Base-by-base conservation (phyloP, 2,329 filamentous ascomycete species). In the Lasiodiplodia citricola region DNA sequence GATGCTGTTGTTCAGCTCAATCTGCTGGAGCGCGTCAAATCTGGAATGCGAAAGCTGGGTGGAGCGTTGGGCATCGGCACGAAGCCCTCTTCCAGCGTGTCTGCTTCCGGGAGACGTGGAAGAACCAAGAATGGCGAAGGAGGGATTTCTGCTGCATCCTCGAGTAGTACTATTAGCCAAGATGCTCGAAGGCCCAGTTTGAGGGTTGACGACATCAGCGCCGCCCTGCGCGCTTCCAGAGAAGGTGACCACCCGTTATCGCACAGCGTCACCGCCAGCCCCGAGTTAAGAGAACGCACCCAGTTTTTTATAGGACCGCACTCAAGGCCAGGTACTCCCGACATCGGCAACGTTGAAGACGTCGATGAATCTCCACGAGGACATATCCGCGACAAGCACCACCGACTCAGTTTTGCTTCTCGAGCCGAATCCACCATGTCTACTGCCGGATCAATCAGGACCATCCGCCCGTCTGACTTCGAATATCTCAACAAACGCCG, bases 1-100 rank as follows among this genome's bases (percentile, higher is more conserved):
- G 88, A 90, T 67, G 96, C 96, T 68, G 96, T 99, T 67, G 91
- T 97, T 18, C 94, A 94, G 44, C 88, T 97, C 63, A 94, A 91
- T 8, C 89, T 97, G 71, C 85, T 98, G 23, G 93, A 97, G 76
- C 90, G 93, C 41, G 92, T 96, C 62, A 89, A 90, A 57, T 96
- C 92, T 14, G 92, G 89, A 50, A 87, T 96, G 70, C 86, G 90
- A 71, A 84, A 83, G 69, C 84, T 88, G 23, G 83, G 88, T 8
- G 81, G 82, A 57, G 88, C 91, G 66, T 85, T 87, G 67, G 81
- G 84, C 62, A 87, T 90, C 68, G 86, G 83, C 13, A 54, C 65
- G 1, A 69, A 66, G 37, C 44, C 41, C 41, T 16, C 60, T 52
- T 8, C 47, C 31, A 52, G 60, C n/a, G 41, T 44, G 1, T 35